phyloP scores from a whole-genome alignment of 192 early-diverging fungal genomes.

The Umbelopsis sp. region DNA sequence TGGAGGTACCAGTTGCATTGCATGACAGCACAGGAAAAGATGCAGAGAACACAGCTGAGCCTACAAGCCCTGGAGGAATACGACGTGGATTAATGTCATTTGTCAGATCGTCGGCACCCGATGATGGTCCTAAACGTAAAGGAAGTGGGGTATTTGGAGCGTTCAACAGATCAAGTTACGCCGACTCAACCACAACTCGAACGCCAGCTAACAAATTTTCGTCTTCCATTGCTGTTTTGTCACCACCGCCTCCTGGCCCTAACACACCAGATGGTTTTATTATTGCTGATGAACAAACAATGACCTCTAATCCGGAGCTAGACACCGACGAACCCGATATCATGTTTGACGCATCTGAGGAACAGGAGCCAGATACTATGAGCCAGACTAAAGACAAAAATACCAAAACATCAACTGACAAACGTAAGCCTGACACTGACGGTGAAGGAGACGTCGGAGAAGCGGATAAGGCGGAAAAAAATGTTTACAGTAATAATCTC shows the following conservation, averaged over 20 bases:
- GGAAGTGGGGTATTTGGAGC: slow-evolving; percentile 24
- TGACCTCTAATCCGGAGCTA: not conserved
- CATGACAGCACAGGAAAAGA: not conserved
- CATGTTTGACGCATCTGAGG: slow-evolving; percentile 30
- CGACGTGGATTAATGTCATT: slow-evolving; percentile 24
- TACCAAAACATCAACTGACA: not conserved
- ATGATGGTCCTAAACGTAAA: slow-evolving; percentile 21
- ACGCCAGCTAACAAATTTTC: not conserved
- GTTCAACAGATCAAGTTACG: slow-evolving; percentile 13
- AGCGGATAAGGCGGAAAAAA: not conserved
- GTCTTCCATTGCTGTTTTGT: slow-evolving; percentile 15
- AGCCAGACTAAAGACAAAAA: not conserved
- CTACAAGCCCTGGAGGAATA: not conserved
- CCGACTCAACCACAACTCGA: not conserved
- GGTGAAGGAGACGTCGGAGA: not conserved
- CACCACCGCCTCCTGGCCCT: slow-evolving; percentile 28
- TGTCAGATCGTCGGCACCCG: slow-evolving; percentile 6
- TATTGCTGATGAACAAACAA: not conserved
- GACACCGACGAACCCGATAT: not conserved
- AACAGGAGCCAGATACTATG: not conserved
- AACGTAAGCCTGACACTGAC: not conserved
- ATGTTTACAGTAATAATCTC: not conserved
- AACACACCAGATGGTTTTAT: not conserved
- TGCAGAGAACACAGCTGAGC: not conserved
- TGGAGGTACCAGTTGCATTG: slow-evolving; percentile 4